Evolutionary conservation across 371 early-diverging fungal species (phyloP).

Genomic region (Actinomortierella ambigua): DNA sequence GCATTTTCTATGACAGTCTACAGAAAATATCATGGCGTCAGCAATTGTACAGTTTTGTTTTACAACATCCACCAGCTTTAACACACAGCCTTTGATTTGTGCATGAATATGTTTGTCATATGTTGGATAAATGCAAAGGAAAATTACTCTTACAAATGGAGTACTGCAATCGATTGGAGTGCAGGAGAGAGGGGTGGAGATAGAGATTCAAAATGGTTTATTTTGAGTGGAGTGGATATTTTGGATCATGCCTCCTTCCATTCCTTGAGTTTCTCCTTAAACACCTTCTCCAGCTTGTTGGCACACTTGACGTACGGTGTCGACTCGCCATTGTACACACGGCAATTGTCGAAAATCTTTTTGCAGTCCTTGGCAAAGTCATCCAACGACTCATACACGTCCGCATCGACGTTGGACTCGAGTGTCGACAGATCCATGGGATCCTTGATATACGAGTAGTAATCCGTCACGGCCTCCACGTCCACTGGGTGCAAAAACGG

Average conservation of each 20-base stretch:
- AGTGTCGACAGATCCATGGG: conserved; percentile 97
- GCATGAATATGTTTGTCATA: too few species aligned
- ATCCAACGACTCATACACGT: conserved; percentile 73
- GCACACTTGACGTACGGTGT: conserved; percentile 86
- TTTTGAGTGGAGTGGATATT: too few species aligned
- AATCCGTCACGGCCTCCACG: conserved; percentile 92
- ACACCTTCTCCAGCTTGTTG: conserved; percentile 70
- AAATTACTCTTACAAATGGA: too few species aligned
- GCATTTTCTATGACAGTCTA: too few species aligned
- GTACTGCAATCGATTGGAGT: too few species aligned
- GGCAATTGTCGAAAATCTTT: conserved; percentile 89
- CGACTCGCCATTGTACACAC: conserved; percentile 80
- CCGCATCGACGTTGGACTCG: conserved; percentile 72
- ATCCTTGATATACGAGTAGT: conserved; percentile 94
- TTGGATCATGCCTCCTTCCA: conserved; percentile 32
- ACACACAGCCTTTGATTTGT: too few species aligned
- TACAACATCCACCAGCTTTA: too few species aligned
- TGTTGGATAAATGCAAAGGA: too few species aligned
- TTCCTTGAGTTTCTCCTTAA: conserved; percentile 59
- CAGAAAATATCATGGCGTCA: too few species aligned
- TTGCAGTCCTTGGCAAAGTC: conserved; percentile 79
- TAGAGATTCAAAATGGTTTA: too few species aligned
- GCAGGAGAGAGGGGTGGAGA: too few species aligned
- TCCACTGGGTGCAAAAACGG: conserved; percentile 98
- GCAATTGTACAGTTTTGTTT: too few species aligned